Evolutionary conservation across 352 stramenopile species (phyloP), one percentile per base, ranked within the genome.

Genomic region (Phytophthora fragariae): DNA sequence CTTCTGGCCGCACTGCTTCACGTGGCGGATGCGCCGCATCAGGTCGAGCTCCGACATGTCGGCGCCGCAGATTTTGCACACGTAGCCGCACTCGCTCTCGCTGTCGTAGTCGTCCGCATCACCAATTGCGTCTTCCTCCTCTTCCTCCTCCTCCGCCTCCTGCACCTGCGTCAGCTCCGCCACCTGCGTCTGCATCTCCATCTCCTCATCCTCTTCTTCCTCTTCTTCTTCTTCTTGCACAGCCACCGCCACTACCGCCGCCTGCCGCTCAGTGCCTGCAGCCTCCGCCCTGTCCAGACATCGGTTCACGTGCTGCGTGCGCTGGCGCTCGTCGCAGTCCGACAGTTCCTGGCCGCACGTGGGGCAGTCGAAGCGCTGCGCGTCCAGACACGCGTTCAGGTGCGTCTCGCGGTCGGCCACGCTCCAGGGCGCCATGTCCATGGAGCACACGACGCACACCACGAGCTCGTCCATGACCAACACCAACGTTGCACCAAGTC

Each of bases 311-410:
- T 95, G 88, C 68, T 86, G 83, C 61, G 72, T 73, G 54, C 88
- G 85, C 17, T 77, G 81, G 52, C 89, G 84, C 62, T 94, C 86
- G 53, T 89, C 87, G 65, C 79, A 92, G 56, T 92, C 76, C 9
- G 84, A 85, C 31, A 94, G 80, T 12, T 86, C 76, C 54, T 83
- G 73, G 33, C 73, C 68, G 62, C 86, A 93, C 39, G 80, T 83
- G 5, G 86, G 88, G 33, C 88, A 94, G 21, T 85, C 73, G 62
- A 77, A 89, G 29, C 71, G 61, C 35, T 71, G 59, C 3, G 60
- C 66, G 59, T 96, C 90, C 17, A 97, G 75, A 72, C 90, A 97
- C 57, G 73, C 77, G 59, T 97, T 97, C 31, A 96, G 68, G 67
- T 96, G 90, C 64, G 81, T 62, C 12, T 85, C 80, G 9, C 85